Evolutionary conservation across 108 stramenopile species (phyloP).

Genomic region (Skeletonema costatum): DNA sequence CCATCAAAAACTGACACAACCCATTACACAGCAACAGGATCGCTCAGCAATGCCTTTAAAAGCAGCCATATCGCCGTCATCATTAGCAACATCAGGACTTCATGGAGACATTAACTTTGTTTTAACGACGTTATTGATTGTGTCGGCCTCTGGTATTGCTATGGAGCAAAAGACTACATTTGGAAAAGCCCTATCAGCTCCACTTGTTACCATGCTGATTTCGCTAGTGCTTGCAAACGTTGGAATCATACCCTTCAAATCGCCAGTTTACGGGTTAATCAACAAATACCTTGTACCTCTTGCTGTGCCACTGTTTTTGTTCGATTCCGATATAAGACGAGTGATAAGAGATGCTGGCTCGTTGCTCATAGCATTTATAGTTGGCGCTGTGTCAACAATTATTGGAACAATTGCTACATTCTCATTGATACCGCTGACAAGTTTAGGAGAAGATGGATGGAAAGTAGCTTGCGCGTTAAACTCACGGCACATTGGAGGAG

Average conservation of each 20-base stretch:
- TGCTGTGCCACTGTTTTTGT: slow-evolving; percentile 88
- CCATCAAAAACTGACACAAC: not conserved
- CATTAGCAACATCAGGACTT: slow-evolving; percentile 10
- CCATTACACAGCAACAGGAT: not conserved
- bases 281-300: slow-evolving; percentile 82
- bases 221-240: slow-evolving; percentile 69
- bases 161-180: slow-evolving; percentile 67
- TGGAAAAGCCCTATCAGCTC: slow-evolving; percentile 85
- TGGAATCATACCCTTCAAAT: slow-evolving; percentile 70
- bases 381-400: slow-evolving; percentile 84
- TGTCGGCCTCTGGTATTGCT: slow-evolving; percentile 70
- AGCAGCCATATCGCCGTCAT: not conserved
- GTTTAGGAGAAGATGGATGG: slow-evolving; percentile 75
- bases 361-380: slow-evolving; percentile 73
- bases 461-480: slow-evolving; percentile 86
- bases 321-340: slow-evolving; percentile 82
- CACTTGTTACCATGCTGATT: slow-evolving; percentile 78
- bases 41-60: not conserved
- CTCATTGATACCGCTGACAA: slow-evolving; percentile 66
- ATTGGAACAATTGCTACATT: slow-evolving; percentile 80
- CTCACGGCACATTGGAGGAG: slow-evolving; percentile 94
- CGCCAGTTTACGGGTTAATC: slow-evolving; percentile 59
- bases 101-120: slow-evolving; percentile 65
- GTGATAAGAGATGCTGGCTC: slow-evolving; percentile 80
- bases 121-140: slow-evolving; percentile 52